Conservation (phyloP, 805 yeast species). For the Ogataea paradorogensis region DNA sequence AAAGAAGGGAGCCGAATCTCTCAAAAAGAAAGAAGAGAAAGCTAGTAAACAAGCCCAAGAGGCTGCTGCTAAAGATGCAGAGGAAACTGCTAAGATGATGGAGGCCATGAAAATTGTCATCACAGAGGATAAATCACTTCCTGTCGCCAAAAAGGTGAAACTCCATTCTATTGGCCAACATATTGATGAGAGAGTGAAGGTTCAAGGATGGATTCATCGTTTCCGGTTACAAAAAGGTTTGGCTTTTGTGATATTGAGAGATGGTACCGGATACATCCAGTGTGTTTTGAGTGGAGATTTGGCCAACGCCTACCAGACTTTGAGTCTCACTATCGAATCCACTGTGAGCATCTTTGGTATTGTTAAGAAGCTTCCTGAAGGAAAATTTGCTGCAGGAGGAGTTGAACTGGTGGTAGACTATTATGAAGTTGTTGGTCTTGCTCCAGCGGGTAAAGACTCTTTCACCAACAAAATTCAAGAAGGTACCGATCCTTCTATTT, state of each 20-base stretch:
- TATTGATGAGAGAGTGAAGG: constrained; percentile 66
- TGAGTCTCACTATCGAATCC: constrained; percentile 83
- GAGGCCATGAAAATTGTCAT: constrained; percentile 78
- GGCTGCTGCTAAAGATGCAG: constrained; percentile 55
- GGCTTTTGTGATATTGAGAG: constrained; percentile 88
- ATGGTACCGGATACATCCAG: constrained; percentile 91
- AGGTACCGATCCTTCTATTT: constrained; percentile 86
- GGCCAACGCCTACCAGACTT: constrained; percentile 85
- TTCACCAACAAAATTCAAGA: constrained; percentile 94
- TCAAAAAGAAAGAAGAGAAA: constrained; percentile 77
- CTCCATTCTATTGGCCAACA: constrained; percentile 50
- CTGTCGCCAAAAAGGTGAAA: constrained; percentile 66
- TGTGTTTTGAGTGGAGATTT: constrained; percentile 85
- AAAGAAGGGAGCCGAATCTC: constrained; percentile 89
- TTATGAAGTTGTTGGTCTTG: constrained; percentile 85
- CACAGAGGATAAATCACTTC: constrained; percentile 69
- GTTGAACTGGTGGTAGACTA: constrained; percentile 90
- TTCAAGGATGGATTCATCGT: constrained; percentile 96
- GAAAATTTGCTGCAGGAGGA: constrained; percentile 96
- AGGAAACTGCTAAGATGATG: constrained; percentile 70
- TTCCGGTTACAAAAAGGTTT: constrained; percentile 89
- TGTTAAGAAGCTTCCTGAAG: constrained; percentile 84
- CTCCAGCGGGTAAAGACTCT: constrained; percentile 95
- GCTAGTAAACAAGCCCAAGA: constrained; percentile 55
- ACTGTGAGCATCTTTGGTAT: constrained; percentile 80